These are phyloP conservation scores for Pseudopithomyces maydicus DNA, from an alignment of 2,329 filamentous ascomycete species.

Conservation along the genomic window DNA sequence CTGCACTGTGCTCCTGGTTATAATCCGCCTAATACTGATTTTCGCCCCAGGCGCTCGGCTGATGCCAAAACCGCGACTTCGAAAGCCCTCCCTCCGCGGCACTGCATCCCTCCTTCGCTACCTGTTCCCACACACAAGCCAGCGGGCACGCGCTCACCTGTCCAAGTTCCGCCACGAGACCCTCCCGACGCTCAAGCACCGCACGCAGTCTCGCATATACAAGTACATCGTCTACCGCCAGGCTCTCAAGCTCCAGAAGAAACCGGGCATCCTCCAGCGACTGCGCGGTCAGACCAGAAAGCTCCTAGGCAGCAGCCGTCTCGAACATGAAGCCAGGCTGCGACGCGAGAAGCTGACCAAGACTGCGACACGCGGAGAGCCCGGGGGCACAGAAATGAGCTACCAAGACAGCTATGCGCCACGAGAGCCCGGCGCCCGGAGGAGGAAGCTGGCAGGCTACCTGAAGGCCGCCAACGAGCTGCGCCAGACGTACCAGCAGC, in stretches of 20 bases:
- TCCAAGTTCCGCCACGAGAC: constrained; percentile 75
- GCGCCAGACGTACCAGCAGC: constrained; percentile 67
- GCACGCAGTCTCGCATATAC: constrained; percentile 78
- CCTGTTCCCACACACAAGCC: constrained; percentile 69
- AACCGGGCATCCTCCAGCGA: constrained; percentile 35
- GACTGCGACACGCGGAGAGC: constrained; percentile 26
- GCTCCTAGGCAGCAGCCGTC: constrained; percentile 29
- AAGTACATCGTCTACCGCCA: constrained; percentile 71
- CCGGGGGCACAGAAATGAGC: constrained; percentile 30
- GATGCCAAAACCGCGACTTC: constrained; percentile 41
- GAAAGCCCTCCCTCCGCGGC: constrained; percentile 36
- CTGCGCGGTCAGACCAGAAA: constrained; percentile 40
- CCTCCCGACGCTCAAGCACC: constrained; percentile 71
- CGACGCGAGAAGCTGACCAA: constrained; percentile 40
- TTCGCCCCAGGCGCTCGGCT: constrained; percentile 18
- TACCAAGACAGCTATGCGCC: constrained; percentile 46
- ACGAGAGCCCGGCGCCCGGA: constrained; percentile 69
- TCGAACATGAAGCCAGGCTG: constrained; percentile 40
- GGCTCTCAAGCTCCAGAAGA: constrained; percentile 34
- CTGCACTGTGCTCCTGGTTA: background rate
- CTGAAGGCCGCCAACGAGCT: constrained; percentile 74
- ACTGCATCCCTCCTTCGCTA: constrained; percentile 61
- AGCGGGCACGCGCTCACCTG: constrained; percentile 68
- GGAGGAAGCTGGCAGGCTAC: constrained; percentile 78
- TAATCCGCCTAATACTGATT: background rate